These are phyloP conservation scores for Boechera divaricarpa DNA, from an alignment of 345 rosid genomes.

Conservation along the genomic window DNA sequence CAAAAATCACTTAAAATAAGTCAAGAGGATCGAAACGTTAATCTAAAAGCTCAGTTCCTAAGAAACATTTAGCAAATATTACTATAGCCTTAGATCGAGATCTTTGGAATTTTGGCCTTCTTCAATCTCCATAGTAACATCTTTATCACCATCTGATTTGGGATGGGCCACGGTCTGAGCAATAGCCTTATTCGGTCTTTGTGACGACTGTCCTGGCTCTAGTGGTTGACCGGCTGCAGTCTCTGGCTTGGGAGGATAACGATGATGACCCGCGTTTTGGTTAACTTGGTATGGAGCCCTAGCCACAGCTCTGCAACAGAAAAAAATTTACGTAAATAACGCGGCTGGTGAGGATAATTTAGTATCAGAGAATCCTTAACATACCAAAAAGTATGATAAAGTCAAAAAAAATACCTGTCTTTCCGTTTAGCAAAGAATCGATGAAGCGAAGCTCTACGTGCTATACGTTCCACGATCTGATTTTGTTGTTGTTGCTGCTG, in stretches of 20 bases:
- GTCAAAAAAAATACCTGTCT: slow-evolving; percentile 54
- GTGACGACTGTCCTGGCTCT: slow-evolving; percentile 44
- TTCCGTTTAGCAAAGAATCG: slow-evolving; percentile 77
- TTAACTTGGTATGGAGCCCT: slow-evolving; percentile 71
- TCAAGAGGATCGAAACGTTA: slow-evolving; percentile 2
- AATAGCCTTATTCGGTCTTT: slow-evolving; percentile 18
- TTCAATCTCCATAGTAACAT: slow-evolving; percentile 24
- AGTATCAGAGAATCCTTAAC: background rate
- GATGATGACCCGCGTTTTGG: slow-evolving; percentile 32
- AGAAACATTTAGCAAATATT: background rate
- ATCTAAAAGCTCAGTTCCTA: slow-evolving; percentile 24
- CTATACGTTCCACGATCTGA: slow-evolving; percentile 47
- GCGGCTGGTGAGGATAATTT: background rate
- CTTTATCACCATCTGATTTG: slow-evolving; percentile 30
- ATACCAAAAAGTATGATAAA: background rate
- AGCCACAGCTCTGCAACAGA: slow-evolving; percentile 53
- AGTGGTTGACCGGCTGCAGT: slow-evolving; percentile 19
- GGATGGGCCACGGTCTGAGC: slow-evolving; percentile 10
- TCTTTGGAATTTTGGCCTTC: slow-evolving; percentile 48
- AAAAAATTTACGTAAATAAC: background rate
- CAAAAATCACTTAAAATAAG: slow-evolving; percentile 8
- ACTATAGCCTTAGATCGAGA: slow-evolving; percentile 67
- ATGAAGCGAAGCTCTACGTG: slow-evolving; percentile 70
- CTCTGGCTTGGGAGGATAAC: slow-evolving; percentile 42
- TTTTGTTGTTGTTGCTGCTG: slow-evolving; percentile 34